A percentile compares a stretch with the other conserved stretches of the same genome.
phyloP scores from a whole-genome alignment of 1,284 basidiomycete genomes.

The Ganoderma multipileum region DNA sequence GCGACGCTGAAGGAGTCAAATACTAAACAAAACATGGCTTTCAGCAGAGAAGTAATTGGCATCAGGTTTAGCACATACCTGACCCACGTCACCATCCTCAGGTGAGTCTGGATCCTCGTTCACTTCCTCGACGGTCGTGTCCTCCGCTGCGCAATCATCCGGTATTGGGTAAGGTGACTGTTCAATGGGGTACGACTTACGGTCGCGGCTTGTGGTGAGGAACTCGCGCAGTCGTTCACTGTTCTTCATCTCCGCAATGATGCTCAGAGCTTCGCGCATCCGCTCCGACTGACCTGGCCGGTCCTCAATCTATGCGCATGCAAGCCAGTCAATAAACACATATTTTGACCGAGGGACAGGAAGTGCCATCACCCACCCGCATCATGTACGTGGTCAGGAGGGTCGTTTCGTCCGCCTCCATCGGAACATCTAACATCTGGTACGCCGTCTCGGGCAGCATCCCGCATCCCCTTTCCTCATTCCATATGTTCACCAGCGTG shows the following conservation, averaged over 20 bases:
- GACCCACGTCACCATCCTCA: neutral
- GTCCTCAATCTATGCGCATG: slow-evolving; percentile 67
- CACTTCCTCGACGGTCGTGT: neutral
- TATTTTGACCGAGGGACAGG: slow-evolving; percentile 10
- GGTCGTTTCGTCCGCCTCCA: slow-evolving; percentile 78
- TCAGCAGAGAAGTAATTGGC: neutral
- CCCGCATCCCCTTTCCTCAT: slow-evolving; percentile 57
- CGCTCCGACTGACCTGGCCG: slow-evolving; percentile 64
- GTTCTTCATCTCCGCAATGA: slow-evolving; percentile 75
- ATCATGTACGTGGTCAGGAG: slow-evolving; percentile 76
- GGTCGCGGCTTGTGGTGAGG: slow-evolving; percentile 70
- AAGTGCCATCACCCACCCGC: slow-evolving; percentile 59
- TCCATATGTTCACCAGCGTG: slow-evolving; percentile 56
- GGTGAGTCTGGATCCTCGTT: neutral
- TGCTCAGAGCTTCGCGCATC: slow-evolving; percentile 70
- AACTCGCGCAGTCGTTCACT: slow-evolving; percentile 76
- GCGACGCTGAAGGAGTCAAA: neutral
- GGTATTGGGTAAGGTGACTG: neutral
- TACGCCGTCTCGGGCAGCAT: slow-evolving; percentile 81
- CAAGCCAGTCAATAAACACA: neutral
- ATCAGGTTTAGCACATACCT: neutral
- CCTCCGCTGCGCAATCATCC: neutral
- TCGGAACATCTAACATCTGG: slow-evolving; percentile 71
- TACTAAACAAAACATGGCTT: neutral
- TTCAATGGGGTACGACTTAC: slow-evolving; percentile 53